Evolutionary conservation across 345 rosid species (phyloP), one percentile per base, ranked within the genome.

Genomic region (Populus deltoides): DNA sequence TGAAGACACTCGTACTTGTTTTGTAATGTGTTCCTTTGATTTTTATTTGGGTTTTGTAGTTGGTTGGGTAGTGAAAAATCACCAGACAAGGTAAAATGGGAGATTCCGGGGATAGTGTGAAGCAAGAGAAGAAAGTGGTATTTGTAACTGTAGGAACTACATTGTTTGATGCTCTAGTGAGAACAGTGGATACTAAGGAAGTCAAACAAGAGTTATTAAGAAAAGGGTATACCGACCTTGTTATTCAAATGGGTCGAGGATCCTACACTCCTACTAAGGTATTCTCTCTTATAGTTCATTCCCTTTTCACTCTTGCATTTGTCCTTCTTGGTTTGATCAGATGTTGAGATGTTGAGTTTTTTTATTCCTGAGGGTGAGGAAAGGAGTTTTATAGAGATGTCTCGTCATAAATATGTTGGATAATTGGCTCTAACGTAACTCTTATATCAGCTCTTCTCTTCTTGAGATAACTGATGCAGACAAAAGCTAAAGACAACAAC

Each of bases 141-240:
- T 94, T 97, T 76, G 93, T 92, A 75, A 97, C 98, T 0, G 98
- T 92, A 25, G 97, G 98, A 73, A 96, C 97, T 11, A 96, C 99
- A 22, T 84, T 93, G 78, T 96, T 95, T 35, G 97, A 93, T 85
- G 89, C 88, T 11, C 93, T 96, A 35, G 94, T 90, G 27, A 86
- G 82, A 81, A 90, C 86, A 5, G 89, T 85, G 79, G 93, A 90
- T 75, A 85, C 84, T 69, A 78, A 72, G 74, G 83, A 88, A 68
- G 87, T 93, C 38, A 90, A 89, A 83, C 86, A 81, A 15, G 94
- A 86, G 79, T 78, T 94, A 76, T 73, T 67, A 1, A 87, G 82
- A 45, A 90, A 85, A 85, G 99, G 97, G 20, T 96, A 85, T 36
- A 91, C 97, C 15, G 88, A 90, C 78, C 97, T 96, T 65, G 83